These are phyloP conservation scores for Ophiosphaerella narmari DNA, from an alignment of 2,329 filamentous ascomycete genomes.

Conservation along the genomic window DNA sequence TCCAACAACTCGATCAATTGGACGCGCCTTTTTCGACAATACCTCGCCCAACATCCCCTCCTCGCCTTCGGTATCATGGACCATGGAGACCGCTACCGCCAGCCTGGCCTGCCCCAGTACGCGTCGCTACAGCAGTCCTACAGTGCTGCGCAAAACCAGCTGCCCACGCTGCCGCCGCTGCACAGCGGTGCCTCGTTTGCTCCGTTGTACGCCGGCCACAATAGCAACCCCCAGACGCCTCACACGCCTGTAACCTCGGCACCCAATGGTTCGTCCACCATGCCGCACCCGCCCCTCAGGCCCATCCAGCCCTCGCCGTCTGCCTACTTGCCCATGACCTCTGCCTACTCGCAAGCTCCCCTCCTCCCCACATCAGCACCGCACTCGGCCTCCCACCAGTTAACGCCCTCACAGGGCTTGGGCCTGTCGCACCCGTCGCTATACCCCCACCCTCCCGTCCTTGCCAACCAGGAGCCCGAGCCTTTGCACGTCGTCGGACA, in stretches of 20 bases:
- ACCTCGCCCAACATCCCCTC: slow-evolving; percentile 11
- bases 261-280: slow-evolving; percentile 34
- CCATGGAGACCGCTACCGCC: slow-evolving; percentile 41
- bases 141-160: slow-evolving; percentile 34
- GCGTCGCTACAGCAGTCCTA: slow-evolving; percentile 40
- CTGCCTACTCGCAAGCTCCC: slow-evolving; percentile 42
- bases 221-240: slow-evolving; percentile 46
- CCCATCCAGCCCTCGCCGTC: slow-evolving; percentile 46
- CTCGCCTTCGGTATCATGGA: slow-evolving; percentile 36
- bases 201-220: slow-evolving; percentile 40
- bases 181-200: slow-evolving; percentile 34
- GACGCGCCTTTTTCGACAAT: slow-evolving; percentile 34
- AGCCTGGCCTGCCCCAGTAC: slow-evolving; percentile 40
- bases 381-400: slow-evolving; percentile 40
- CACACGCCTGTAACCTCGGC: slow-evolving; percentile 43
- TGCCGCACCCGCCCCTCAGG: slow-evolving; percentile 45
- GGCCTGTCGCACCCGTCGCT: slow-evolving; percentile 45
- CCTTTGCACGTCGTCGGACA: slow-evolving; percentile 94
- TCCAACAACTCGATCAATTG: slow-evolving; percentile 33
- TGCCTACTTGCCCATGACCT: slow-evolving; percentile 39
- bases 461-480: slow-evolving; percentile 54
- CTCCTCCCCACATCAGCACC: slow-evolving; percentile 40
- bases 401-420: slow-evolving; percentile 47
- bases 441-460: slow-evolving; percentile 42
- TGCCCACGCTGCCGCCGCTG: slow-evolving; percentile 44